Percentiles rank a stretch among this genome's conserved stretches.
Evolutionary conservation across 176 grass and related monocot species (phyloP).

Genomic region (Ensete glaucum): DNA sequence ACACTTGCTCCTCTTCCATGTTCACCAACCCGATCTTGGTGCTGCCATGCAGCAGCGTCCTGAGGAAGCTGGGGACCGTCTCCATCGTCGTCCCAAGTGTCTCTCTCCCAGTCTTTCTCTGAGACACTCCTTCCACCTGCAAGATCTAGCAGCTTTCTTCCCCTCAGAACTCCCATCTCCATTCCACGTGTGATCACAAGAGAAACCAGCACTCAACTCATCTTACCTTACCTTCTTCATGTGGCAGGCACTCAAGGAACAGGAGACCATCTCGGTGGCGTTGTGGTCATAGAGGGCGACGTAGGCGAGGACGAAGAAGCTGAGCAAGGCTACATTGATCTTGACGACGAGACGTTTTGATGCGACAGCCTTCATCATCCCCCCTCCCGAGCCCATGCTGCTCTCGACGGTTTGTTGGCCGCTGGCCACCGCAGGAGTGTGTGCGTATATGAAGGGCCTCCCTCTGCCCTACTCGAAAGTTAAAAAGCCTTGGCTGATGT

Average conservation of each 20-base stretch:
- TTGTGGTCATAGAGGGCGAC: constrained; percentile 43
- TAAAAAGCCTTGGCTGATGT: too few species aligned
- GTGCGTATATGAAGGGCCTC: too few species aligned
- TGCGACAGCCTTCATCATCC: constrained; percentile 40
- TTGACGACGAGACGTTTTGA: constrained; percentile 47
- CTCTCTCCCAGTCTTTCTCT: constrained; percentile 34
- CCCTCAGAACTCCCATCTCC: not conserved
- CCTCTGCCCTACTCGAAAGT: too few species aligned
- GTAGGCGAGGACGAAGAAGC: constrained; percentile 68
- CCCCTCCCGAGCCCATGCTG: constrained; percentile 23
- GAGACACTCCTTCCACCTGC: constrained; percentile 37
- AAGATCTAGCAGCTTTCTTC: not conserved
- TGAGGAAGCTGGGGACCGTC: constrained; percentile 44
- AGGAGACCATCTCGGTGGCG: constrained; percentile 48
- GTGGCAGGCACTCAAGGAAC: constrained; percentile 55
- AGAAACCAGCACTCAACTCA: constrained; percentile 45
- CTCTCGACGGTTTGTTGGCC: too few species aligned
- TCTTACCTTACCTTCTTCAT: constrained; percentile 99
- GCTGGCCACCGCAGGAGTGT: too few species aligned
- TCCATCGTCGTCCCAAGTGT: constrained; percentile 39
- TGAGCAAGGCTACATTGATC: constrained; percentile 74
- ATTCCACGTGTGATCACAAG: not conserved
- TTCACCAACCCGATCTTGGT: constrained; percentile 58
- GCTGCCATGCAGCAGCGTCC: constrained; percentile 33
- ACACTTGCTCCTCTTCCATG: constrained; percentile 44